A percentile compares a stretch with the other conserved stretches of the same genome.
Conservation (phyloP, 2,329 filamentous ascomycete genomes). For the Tolypocladium tundrense region DNA sequence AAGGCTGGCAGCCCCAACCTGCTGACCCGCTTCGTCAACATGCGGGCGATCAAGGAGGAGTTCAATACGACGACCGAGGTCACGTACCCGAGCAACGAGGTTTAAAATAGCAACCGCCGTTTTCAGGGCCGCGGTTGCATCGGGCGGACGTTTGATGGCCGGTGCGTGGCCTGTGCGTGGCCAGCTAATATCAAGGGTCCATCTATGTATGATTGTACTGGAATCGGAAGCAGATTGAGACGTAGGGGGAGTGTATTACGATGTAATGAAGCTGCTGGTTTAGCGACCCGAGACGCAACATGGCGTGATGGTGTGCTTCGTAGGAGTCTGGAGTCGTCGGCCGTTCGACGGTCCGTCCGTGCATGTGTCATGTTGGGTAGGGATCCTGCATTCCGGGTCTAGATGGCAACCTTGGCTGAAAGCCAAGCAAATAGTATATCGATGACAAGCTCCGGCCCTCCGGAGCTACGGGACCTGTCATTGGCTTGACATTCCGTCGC, state of each 20-base stretch:
- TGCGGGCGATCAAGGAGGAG: conserved; percentile 65
- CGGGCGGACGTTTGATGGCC: background rate
- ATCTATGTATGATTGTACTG: background rate
- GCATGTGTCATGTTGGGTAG: background rate
- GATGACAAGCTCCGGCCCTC: background rate
- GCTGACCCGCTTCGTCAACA: conserved; percentile 55
- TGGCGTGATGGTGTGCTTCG: background rate
- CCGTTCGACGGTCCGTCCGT: background rate
- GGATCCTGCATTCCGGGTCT: background rate
- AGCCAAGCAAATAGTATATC: background rate
- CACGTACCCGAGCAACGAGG: conserved; percentile 62
- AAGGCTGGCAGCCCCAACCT: conserved; percentile 59
- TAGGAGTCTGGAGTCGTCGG: background rate
- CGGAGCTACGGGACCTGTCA: background rate
- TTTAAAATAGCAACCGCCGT: conserved; percentile 20
- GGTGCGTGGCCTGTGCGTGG: background rate
- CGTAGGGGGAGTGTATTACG: background rate
- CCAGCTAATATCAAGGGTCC: background rate
- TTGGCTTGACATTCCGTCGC: background rate
- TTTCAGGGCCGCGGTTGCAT: background rate
- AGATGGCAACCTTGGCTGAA: background rate
- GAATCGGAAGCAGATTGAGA: background rate
- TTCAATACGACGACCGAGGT: conserved; percentile 54
- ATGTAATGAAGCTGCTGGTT: background rate
- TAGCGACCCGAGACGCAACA: background rate